Conservation (phyloP, 192 early-diverging fungal species). For the Backusella circina region DNA sequence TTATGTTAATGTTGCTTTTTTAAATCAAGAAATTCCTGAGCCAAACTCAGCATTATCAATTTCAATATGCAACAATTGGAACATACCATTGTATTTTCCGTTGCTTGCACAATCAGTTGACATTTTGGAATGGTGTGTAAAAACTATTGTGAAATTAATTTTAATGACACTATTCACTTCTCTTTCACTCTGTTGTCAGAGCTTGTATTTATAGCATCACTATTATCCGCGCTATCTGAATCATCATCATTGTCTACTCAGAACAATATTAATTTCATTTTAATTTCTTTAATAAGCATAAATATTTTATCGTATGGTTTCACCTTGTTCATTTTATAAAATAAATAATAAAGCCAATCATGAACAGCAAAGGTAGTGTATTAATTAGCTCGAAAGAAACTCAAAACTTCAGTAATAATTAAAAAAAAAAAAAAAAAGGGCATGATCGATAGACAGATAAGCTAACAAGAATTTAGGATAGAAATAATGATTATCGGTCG, state of each 20-base stretch:
- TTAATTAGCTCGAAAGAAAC: no score
- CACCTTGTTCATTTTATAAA: no score
- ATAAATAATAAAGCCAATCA: neutral
- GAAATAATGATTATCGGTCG: neutral
- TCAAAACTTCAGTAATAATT: neutral
- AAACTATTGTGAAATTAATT: neutral
- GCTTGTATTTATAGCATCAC: neutral
- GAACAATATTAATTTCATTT: neutral
- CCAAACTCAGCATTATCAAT: neutral
- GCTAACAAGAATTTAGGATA: neutral
- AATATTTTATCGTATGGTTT: neutral
- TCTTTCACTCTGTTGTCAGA: neutral
- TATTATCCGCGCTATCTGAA: neutral
- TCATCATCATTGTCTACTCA: neutral
- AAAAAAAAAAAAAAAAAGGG: neutral
- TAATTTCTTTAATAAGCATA: neutral
- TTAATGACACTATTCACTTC: no score
- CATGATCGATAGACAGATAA: neutral
- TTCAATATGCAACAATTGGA: neutral
- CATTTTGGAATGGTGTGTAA: no score
- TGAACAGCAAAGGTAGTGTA: no score
- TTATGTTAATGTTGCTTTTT: neutral
- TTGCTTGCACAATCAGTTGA: neutral
- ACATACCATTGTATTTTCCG: neutral
- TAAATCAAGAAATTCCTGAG: neutral